Percentiles rank a stretch among this genome's conserved stretches.
Evolutionary conservation across 1,284 basidiomycete species (phyloP).

Genomic region (Heterobasidion irregulare): DNA sequence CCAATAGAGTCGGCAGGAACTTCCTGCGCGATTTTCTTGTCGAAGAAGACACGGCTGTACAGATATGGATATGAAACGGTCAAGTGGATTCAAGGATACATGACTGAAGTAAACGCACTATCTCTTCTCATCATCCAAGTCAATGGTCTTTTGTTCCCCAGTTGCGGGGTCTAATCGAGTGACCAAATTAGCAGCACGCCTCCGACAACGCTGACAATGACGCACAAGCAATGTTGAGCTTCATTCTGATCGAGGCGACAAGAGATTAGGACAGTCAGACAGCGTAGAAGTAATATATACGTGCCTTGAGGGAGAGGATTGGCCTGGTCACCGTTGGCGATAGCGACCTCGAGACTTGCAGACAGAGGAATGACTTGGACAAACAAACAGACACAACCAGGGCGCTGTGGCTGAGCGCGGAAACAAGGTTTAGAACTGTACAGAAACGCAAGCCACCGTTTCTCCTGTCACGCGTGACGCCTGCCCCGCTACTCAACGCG

Average conservation of each 20-base stretch:
- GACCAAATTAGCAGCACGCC: constrained; percentile 1
- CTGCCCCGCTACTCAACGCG: constrained; percentile 16
- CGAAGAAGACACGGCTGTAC: constrained; percentile 84
- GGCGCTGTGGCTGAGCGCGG: constrained; percentile 13
- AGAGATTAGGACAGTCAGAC: constrained; percentile 9
- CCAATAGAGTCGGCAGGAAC: constrained; percentile 88
- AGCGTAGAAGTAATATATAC: constrained; percentile 1
- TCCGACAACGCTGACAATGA: constrained; percentile 11
- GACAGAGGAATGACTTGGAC: constrained; percentile 1
- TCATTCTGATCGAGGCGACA: constrained; percentile 50
- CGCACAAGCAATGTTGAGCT: constrained; percentile 95
- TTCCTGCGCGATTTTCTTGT: constrained; percentile 95
- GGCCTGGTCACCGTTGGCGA: constrained; percentile 29
- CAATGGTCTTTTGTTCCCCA: constrained; percentile 94
- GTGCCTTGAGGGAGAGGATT: constrained; percentile 18
- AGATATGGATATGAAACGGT: background rate
- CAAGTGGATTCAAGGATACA: background rate
- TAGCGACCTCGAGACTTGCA: constrained; percentile 28
- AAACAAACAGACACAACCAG: background rate
- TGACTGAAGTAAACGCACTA: constrained; percentile 43
- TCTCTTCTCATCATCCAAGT: constrained; percentile 89
- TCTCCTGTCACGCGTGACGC: constrained; percentile 26
- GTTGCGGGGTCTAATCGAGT: constrained; percentile 74
- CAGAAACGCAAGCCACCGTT: constrained; percentile 27
- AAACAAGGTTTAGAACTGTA: constrained; percentile 38